Conservation (phyloP, 108 stramenopile genomes). For the Aurantiochytrium sp. region DNA sequence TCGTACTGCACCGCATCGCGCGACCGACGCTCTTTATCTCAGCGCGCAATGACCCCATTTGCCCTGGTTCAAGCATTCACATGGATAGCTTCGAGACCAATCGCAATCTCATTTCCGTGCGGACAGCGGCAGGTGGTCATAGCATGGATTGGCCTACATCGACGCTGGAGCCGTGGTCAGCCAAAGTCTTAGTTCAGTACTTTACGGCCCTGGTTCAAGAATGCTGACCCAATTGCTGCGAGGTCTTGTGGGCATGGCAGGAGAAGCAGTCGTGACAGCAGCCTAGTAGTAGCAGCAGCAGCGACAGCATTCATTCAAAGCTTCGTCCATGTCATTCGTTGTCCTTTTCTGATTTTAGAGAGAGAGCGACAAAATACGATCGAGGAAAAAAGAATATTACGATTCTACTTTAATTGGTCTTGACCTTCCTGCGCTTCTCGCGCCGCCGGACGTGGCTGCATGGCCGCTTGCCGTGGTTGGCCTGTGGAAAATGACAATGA, state of each 20-base stretch:
- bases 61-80: neutral
- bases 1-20: neutral
- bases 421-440: neutral
- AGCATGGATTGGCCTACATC: neutral
- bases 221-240: too few relatives aligned
- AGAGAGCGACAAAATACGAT: neutral
- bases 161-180: neutral
- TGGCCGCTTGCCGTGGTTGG: slow-evolving; percentile 2
- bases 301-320: neutral
- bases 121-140: neutral
- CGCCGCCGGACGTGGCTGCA: neutral
- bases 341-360: neutral
- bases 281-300: neutral
- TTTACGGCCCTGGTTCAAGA: neutral
- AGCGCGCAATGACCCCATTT: neutral
- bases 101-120: neutral
- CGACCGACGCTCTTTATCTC: neutral
- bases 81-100: neutral
- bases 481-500: neutral
- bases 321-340: neutral
- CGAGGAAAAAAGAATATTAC: neutral
- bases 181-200: neutral
- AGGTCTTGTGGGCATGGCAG: too few relatives aligned
- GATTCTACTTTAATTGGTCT: neutral
- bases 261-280: too few relatives aligned